Conservation (phyloP, 192 early-diverging fungal species). For the Coemansia sp. region DNA sequence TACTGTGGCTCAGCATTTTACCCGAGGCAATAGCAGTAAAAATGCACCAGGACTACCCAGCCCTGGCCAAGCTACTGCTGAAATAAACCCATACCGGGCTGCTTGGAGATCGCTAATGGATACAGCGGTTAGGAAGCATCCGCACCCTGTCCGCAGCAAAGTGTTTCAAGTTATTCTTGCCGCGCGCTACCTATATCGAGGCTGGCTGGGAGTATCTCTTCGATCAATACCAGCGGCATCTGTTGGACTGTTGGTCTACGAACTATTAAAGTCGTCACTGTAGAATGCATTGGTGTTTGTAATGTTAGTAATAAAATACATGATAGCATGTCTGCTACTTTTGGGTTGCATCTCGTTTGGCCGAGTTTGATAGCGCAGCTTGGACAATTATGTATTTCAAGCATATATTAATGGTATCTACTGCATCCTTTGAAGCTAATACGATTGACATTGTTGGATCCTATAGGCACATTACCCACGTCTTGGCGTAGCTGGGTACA, state of each 20-base stretch:
- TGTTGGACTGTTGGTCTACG: constrained; percentile 38
- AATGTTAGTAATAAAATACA: no score
- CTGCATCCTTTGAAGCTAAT: no score
- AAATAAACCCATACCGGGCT: constrained; percentile 22
- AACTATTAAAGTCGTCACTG: constrained; percentile 35
- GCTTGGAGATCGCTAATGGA: constrained; percentile 45
- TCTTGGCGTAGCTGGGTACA: no score
- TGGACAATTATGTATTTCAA: no score
- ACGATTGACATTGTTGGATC: no score
- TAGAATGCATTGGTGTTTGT: background rate
- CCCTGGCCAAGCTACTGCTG: background rate
- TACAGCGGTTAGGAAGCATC: constrained; percentile 30
- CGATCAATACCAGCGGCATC: constrained; percentile 50
- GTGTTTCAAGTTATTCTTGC: constrained; percentile 11
- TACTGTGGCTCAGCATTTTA: constrained; percentile 32
- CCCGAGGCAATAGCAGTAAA: constrained; percentile 2
- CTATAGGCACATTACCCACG: no score
- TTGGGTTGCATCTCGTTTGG: no score
- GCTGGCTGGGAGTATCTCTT: constrained; percentile 48
- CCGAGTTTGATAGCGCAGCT: no score
- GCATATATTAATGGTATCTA: no score
- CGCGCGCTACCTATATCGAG: constrained; percentile 38
- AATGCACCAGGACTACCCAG: background rate
- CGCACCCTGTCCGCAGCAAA: constrained; percentile 23
- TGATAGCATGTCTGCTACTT: no score